These are phyloP conservation scores for Cytospora leucostoma DNA, from an alignment of 2,329 filamentous ascomycete species.

Conservation along the genomic window DNA sequence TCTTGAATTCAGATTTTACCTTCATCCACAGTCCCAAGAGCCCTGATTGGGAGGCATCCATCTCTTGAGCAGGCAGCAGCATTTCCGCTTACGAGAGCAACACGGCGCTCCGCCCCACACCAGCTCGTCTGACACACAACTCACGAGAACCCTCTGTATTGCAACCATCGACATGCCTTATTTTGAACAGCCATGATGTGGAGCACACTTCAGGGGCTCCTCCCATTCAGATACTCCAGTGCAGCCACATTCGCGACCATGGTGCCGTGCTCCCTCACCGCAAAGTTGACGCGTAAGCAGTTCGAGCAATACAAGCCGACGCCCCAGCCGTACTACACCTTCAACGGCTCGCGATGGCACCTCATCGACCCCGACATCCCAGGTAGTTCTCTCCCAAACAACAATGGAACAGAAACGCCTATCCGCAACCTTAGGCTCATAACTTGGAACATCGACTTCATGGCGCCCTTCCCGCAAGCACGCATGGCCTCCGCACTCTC, in stretches of 20 bases:
- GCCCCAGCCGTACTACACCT: slow-evolving; percentile 33
- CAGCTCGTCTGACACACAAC: not conserved
- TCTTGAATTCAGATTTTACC: too few species aligned
- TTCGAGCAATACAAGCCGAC: slow-evolving; percentile 30
- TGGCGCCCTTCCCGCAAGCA: slow-evolving; percentile 32
- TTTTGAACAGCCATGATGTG: not conserved
- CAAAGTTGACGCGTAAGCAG: slow-evolving; percentile 17
- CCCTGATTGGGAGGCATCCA: too few species aligned
- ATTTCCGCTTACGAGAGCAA: too few species aligned
- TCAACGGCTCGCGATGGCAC: slow-evolving; percentile 31
- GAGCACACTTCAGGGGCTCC: not conserved
- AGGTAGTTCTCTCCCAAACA: too few species aligned
- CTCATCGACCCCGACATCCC: not conserved
- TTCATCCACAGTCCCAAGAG: too few species aligned
- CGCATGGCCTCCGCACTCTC: slow-evolving; percentile 35
- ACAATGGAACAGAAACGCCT: not conserved
- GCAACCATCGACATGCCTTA: not conserved
- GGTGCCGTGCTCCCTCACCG: not conserved
- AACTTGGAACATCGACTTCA: slow-evolving; percentile 41
- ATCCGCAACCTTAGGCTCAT: slow-evolving; percentile 33
- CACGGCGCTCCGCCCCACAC: too few species aligned
- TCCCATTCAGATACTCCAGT: not conserved
- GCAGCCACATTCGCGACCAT: not conserved
- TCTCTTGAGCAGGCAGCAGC: too few species aligned
- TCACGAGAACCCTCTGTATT: not conserved